phyloP scores from a whole-genome alignment of 208 protist species.

The Leishmania braziliensis region DNA sequence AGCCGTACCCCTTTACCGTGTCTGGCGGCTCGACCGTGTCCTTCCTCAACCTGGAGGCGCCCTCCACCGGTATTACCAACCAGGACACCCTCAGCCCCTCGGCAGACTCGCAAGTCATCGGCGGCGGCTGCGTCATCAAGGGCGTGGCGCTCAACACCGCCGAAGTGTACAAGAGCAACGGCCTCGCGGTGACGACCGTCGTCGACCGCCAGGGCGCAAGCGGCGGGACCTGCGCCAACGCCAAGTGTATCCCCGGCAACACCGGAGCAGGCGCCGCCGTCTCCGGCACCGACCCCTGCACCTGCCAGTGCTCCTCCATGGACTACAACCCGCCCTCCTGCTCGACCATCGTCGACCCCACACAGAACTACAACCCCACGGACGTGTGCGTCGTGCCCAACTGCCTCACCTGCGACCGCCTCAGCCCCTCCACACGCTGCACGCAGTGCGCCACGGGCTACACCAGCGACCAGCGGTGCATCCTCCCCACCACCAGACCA shows the following conservation, averaged over 20 bases:
- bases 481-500: not conserved
- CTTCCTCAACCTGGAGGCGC: not conserved
- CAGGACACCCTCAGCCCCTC: not conserved
- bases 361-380: slow-evolving; percentile 9
- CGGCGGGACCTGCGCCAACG: slow-evolving; percentile 13
- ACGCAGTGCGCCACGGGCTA: not conserved
- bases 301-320: slow-evolving; percentile 10
- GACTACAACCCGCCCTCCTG: slow-evolving; percentile 8
- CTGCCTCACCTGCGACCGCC: slow-evolving; percentile 1
- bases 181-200: not conserved
- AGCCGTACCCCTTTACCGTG: slow-evolving; percentile 1
- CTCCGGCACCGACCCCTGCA: slow-evolving; percentile 3
- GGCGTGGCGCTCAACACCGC: not conserved
- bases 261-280: not conserved
- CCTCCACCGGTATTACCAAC: not conserved
- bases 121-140: slow-evolving; percentile 2
- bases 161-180: not conserved
- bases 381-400: not conserved
- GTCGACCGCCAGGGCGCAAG: slow-evolving; percentile 4
- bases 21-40: slow-evolving; percentile 6
- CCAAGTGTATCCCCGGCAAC: slow-evolving; percentile 15
- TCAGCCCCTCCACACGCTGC: not conserved
- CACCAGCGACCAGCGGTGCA: not conserved
- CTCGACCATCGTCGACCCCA: slow-evolving; percentile 1
- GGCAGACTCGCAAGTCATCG: not conserved